Percentiles rank a stretch among this genome's conserved stretches.
phyloP scores from a whole-genome alignment of 176 grass and related monocot species.

The Oryza glaberrima region DNA sequence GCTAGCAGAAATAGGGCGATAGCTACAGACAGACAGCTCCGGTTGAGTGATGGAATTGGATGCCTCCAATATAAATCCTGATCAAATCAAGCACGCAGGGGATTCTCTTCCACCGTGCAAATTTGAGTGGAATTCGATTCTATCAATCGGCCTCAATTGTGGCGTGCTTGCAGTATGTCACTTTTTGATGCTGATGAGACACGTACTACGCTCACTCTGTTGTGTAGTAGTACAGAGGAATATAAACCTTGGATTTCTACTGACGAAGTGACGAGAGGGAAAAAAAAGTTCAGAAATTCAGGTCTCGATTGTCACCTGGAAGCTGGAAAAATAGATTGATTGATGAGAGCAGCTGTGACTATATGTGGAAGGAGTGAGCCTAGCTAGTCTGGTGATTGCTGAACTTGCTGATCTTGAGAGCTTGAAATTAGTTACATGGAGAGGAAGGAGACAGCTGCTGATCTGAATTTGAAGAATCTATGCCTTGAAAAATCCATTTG shows the following conservation, averaged over 20 bases:
- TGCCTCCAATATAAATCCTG: slow-evolving; percentile 1
- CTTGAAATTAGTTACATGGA: background rate
- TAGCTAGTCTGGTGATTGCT: background rate
- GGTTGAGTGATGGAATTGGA: slow-evolving; percentile 47
- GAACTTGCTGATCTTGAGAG: background rate
- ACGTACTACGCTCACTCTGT: background rate
- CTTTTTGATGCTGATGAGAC: background rate
- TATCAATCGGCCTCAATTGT: background rate
- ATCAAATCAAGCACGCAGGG: background rate
- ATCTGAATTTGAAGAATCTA: slow-evolving; percentile 67
- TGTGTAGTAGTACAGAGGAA: background rate
- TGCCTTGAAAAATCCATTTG: slow-evolving; percentile 56
- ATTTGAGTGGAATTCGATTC: background rate
- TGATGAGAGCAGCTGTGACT: background rate
- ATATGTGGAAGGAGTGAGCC: background rate
- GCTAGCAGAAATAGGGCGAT: background rate
- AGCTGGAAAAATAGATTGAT: background rate
- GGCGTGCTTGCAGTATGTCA: background rate
- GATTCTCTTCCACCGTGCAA: background rate
- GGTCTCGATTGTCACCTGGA: slow-evolving; percentile 8
- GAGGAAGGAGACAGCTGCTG: background rate
- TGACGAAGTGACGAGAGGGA: background rate
- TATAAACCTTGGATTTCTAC: background rate
- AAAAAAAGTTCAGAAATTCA: background rate
- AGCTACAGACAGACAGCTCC: background rate